These are phyloP conservation scores for Suhomyces panamericanus DNA, from an alignment of 1,139 yeast genomes.

Conservation along the genomic window DNA sequence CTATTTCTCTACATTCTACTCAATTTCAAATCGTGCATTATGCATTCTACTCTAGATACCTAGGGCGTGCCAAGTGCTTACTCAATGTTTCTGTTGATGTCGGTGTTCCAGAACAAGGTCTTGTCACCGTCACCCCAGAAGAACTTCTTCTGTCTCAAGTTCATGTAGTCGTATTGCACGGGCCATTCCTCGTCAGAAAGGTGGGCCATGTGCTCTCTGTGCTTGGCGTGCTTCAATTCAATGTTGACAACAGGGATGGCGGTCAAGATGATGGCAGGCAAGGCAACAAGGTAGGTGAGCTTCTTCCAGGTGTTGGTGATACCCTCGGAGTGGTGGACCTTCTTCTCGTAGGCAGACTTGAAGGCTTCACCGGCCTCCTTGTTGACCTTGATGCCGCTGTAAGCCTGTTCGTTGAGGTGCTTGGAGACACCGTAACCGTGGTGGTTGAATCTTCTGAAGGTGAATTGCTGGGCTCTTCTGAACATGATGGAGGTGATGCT, in stretches of 20 bases:
- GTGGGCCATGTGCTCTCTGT: constrained; percentile 78
- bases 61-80: constrained; percentile 2
- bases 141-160: constrained; percentile 80
- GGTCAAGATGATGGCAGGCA: constrained; percentile 76
- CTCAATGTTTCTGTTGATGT: constrained; percentile 80
- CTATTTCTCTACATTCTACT: neutral
- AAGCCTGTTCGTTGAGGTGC: constrained; percentile 42
- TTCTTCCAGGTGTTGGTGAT: constrained; percentile 84
- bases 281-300: constrained; percentile 73
- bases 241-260: constrained; percentile 78
- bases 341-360: constrained; percentile 50
- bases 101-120: constrained; percentile 94
- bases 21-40: constrained; percentile 1
- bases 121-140: constrained; percentile 99
- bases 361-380: constrained; percentile 46
- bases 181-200: constrained; percentile 92
- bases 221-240: constrained; percentile 87
- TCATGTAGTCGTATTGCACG: constrained; percentile 83
- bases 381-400: constrained; percentile 35
- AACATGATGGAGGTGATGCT: constrained; percentile 28
- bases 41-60: neutral
- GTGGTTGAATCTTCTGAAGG: constrained; percentile 46
- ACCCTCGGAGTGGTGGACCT: constrained; percentile 73
- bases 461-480: constrained; percentile 39
- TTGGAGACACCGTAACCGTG: constrained; percentile 43